Conservation (phyloP, 306 rosid species). For the Corylus heterophylla region DNA sequence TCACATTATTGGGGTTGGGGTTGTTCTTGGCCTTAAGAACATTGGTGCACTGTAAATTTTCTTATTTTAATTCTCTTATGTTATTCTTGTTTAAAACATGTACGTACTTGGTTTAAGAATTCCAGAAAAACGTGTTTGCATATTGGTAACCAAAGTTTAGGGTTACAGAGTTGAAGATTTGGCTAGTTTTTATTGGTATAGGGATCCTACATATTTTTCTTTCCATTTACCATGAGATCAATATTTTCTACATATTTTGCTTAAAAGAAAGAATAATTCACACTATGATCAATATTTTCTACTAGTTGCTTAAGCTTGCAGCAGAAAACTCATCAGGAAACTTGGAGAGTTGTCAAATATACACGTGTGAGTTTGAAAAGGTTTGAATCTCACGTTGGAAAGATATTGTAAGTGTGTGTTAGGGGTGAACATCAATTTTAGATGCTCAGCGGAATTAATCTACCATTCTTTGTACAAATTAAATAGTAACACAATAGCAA, state of each 20-base stretch:
- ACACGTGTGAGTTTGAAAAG: too few species aligned
- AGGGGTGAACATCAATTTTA: too few species aligned
- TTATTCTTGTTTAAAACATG: neutral
- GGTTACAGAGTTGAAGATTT: neutral
- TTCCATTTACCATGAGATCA: neutral
- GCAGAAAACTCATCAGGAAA: too few species aligned
- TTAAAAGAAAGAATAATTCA: neutral
- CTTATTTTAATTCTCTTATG: neutral
- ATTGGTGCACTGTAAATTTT: constrained; percentile 62
- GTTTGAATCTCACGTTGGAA: too few species aligned
- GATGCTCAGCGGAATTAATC: too few species aligned
- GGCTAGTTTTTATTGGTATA: neutral
- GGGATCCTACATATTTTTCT: neutral
- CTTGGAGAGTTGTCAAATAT: too few species aligned
- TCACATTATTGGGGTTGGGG: constrained; percentile 95
- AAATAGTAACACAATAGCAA: too few species aligned
- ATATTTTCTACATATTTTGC: neutral
- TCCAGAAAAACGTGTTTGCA: neutral
- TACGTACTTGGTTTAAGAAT: neutral
- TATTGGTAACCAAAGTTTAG: neutral
- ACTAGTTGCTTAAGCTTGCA: too few species aligned
- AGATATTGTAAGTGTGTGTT: too few species aligned
- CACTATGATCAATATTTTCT: too few species aligned
- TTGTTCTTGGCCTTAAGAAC: constrained; percentile 92
- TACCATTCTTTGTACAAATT: too few species aligned